phyloP scores from a whole-genome alignment of 257 asterid genomes.

The Avicennia marina region DNA sequence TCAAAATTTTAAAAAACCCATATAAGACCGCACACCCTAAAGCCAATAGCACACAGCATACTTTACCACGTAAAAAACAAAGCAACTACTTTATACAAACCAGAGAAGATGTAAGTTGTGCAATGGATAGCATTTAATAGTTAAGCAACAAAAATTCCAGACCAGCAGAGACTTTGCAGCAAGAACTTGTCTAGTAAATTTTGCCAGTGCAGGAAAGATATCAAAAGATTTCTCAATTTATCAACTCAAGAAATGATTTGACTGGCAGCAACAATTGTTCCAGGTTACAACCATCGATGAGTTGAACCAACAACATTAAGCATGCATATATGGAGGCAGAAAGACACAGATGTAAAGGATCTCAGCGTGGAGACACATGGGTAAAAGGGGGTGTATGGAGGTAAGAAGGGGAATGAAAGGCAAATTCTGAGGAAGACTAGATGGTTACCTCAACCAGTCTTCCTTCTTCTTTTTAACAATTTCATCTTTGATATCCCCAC shows the following conservation, averaged over 20 bases:
- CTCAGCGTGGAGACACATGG: too few species aligned
- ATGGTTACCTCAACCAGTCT: conserved; percentile 62
- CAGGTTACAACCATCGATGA: background rate
- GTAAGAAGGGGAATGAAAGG: background rate
- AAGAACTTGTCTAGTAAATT: background rate
- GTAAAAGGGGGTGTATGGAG: background rate
- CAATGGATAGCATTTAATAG: background rate
- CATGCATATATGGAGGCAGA: background rate
- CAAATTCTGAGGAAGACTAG: background rate
- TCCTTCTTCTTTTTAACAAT: conserved; percentile 53
- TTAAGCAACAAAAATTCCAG: background rate
- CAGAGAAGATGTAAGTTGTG: background rate
- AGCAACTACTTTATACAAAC: background rate
- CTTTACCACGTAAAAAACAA: background rate
- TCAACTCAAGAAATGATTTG: background rate
- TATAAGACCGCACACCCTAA: too few species aligned
- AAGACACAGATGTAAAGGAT: too few species aligned
- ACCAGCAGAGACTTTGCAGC: background rate
- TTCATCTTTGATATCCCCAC: conserved; percentile 66
- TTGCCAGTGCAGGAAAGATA: conserved; percentile 2
- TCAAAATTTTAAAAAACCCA: background rate
- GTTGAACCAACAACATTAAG: conserved; percentile 7
- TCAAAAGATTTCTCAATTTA: background rate
- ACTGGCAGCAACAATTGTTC: background rate
- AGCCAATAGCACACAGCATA: too few species aligned